Base-by-base conservation (phyloP, 352 stramenopile species). In the Globisporangium acanthophoron region DNA sequence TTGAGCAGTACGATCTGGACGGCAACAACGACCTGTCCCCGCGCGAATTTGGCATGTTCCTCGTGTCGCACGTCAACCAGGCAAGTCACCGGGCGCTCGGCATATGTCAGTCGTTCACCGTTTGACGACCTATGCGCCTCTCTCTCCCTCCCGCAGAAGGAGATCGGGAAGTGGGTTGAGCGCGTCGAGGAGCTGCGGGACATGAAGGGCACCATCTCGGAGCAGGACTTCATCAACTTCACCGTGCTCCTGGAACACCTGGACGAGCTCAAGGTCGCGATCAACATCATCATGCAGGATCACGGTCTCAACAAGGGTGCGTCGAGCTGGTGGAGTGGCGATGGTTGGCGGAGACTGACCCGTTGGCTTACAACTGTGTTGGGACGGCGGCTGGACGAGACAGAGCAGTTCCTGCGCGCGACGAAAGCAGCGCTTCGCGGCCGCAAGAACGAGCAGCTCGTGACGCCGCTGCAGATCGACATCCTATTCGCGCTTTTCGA, bases 1-100 rank as follows among this genome's bases (percentile, higher is more conserved):
- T 95, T 76, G 84, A 92, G 69, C 84, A 95, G 69, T 95, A 92
- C 77, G 86, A 94, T 59, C 64, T 92, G 9, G 84, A 95, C 61
- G 75, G 73, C 31, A 87, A 87, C 70, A 90, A 80, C 45, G 76
- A 80, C 9, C 70, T 95, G 11, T 95, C 82, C 12, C 82, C 84
- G 31, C 73, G 79, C 21, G 86, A 95, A 43, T 95, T 95, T 56
- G 86, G 74, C 54, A 92, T 94, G 82, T 95, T 94, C 54, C 71
- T 95, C 52, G 73, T 95, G 13, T 91, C 84, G 9, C 83, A 95
- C 61, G 79, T 91, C 43, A 80, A 93, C 52, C 84, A 92, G 71
- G 83, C 90, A 56, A 7, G 35, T 40, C 8, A 15, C 9, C 35
- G 35, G 35, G 12, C 35, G 8, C 11, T 15, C 35, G 35, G 24